Base-by-base conservation (phyloP, 2,329 filamentous ascomycete species). In the Cladosporium phlei region DNA sequence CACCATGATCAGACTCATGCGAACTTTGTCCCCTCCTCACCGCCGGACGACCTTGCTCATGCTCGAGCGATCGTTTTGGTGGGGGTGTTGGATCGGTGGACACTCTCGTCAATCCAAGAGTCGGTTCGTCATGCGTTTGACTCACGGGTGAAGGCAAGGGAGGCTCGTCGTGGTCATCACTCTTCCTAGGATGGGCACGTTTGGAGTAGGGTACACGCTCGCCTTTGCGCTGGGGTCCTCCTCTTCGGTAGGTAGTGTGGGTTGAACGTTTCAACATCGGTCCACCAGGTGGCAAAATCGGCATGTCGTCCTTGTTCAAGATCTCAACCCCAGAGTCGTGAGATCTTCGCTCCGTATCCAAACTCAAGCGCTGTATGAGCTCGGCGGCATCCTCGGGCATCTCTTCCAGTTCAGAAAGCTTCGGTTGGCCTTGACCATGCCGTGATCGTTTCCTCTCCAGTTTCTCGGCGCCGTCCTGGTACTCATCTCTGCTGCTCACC, bases 261-360 rank as follows among this genome's bases (percentile, higher is more conserved):
- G 89, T 98, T 10, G 93, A 96, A 52, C 93, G 80, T 57, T 93
- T 85, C 38, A 98, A 71, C 24, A 88, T 87, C 65, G 85, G 82
- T 3, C 88, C 88, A 70, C 47, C 78, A 48, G 85, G 79, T 1
- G 89, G 86, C 32, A 97, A 71, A 53, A 97, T 95, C 5, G 90
- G 89, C 71, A 86, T 83, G 62, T 97, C 91, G 30, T 88, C 86
- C 17, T 68, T 56, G 12, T 57, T 47, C 5, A 63, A 59, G 56
- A 63, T 63, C 37, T 74, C 69, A 10, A 57, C 61, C 16, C 61
- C 62, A 21, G 65, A 62, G 43, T 64, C 60, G 28, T 53, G 48
- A 9, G 59, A 61, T 34, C 56, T 51, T 24, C 60, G 52, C 72
- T 55, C 57, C 58, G 64, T 61, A 61, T 71, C 63, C 52, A 76